Evolutionary conservation across 176 grass and related monocot genomes (phyloP), one percentile per base, ranked within the genome.

Genomic region (Puya raimondii): DNA sequence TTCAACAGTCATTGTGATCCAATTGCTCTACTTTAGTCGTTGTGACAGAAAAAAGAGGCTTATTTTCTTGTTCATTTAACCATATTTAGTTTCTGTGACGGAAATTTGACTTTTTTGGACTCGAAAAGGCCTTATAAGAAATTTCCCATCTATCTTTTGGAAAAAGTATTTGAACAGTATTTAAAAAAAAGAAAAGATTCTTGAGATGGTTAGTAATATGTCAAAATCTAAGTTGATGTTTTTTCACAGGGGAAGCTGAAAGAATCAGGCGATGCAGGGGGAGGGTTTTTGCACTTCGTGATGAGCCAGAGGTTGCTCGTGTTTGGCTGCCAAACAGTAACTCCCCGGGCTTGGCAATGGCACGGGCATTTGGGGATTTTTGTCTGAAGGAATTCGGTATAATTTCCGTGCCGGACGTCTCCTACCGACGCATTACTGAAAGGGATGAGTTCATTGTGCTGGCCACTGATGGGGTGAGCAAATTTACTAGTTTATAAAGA

Each of bases 301-400:
- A 84, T 18, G 90, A 92, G 26, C 89, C 85, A 8, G 67, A 93
- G 12, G 86, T 93, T 78, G 75, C 78, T 65, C 90, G 90, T 79
- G 86, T 93, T 70, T 93, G 90, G 90, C 83, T 93, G 70, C 90
- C 90, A 1, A 86, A 78, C 10, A 79, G 78, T 66, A 80, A 89
- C 71, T 79, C 71, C 0, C 86, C 90, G 27, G 90, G 90, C 42
- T 78, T 93, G 77, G 86, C 90, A 47, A 89, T 93, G 86, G 90
- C 90, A 23, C 77, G 90, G 81, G 84, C 90, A 65, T 93, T 93
- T 81, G 90, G 90, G 72, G 86, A 93, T 63, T 93, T 93, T 64
- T 86, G 86, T 67, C 74, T 93, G 18, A 89, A 93, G 74, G 81
- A 78, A 47, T 84, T 81, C 48, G 90, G 90, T 51, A 29, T 93